phyloP scores from a whole-genome alignment of 192 early-diverging fungal species.

The Pecoramyces ruminantium region DNA sequence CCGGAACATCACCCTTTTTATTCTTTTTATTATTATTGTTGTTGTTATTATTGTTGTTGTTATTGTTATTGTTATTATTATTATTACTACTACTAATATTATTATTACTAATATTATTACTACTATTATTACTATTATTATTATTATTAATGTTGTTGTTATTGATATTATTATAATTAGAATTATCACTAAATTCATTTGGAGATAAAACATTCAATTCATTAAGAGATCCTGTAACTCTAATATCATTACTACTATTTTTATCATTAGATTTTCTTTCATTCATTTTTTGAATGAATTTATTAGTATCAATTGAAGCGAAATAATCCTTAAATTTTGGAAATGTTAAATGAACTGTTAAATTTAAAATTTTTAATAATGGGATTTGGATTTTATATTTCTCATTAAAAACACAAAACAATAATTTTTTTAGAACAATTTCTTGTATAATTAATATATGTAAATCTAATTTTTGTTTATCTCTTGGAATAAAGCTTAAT shows the following conservation, averaged over 20 bases:
- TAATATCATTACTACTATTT: not conserved
- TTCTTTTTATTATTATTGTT: not conserved
- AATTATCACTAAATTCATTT: not conserved
- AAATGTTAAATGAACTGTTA: not conserved
- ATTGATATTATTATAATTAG: not conserved
- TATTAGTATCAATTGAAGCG: not conserved
- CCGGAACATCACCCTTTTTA: not conserved
- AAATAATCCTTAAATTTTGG: not conserved
- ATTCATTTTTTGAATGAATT: not conserved
- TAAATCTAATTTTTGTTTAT: not conserved
- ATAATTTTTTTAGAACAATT: not conserved
- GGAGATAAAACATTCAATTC: not conserved
- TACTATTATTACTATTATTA: too few species aligned
- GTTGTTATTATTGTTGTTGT: too few species aligned
- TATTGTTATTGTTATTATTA: not conserved
- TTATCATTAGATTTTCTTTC: not conserved
- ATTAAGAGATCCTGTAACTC: not conserved
- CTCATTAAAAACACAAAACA: not conserved
- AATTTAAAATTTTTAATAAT: not conserved
- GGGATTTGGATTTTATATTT: not conserved
- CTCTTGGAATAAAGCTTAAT: not conserved
- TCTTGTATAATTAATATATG: not conserved
- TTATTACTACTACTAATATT: not conserved
- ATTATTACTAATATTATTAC: too few species aligned
- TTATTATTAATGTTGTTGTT: too few species aligned